Conservation (phyloP, 768 basidiomycete species). For the Amanita thiersii region DNA sequence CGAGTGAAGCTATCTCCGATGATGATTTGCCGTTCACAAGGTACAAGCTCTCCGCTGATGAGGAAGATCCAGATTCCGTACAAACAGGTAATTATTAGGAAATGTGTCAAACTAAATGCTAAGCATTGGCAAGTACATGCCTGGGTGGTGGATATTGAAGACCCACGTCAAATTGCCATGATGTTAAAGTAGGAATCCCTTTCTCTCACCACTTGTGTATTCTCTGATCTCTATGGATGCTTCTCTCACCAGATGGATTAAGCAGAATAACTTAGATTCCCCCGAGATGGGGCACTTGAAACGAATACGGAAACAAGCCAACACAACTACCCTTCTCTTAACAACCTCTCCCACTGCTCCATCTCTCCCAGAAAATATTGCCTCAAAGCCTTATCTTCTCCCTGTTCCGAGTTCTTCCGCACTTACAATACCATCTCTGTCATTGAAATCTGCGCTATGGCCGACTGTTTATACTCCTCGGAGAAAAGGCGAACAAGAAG, state of each 20-base stretch:
- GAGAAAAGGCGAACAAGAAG: conserved; percentile 56
- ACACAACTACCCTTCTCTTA: conserved; percentile 49
- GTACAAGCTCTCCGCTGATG: conserved; percentile 55
- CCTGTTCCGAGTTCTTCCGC: conserved; percentile 63
- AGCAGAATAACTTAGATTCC: conserved; percentile 50
- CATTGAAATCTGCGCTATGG: conserved; percentile 72
- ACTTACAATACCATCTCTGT: conserved; percentile 55
- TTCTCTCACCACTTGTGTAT: not conserved
- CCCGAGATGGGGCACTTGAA: conserved; percentile 67
- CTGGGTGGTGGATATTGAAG: conserved; percentile 72
- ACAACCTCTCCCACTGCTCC: conserved; percentile 32
- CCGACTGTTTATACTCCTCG: conserved; percentile 72
- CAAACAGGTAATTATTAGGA: conserved; percentile 28
- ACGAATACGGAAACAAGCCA: conserved; percentile 53
- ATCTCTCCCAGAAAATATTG: conserved; percentile 36
- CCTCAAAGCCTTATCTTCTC: conserved; percentile 43
- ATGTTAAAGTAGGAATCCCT: conserved; percentile 48
- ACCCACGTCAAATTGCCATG: conserved; percentile 46
- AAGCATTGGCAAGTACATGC: conserved; percentile 41
- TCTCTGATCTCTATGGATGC: not conserved
- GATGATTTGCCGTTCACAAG: conserved; percentile 59
- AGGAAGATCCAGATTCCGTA: conserved; percentile 48
- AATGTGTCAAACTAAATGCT: not conserved
- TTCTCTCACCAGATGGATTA: conserved; percentile 53
- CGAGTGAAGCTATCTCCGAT: conserved; percentile 43